Conservation (phyloP, 345 rosid species). For the Pistacia atlantica region DNA sequence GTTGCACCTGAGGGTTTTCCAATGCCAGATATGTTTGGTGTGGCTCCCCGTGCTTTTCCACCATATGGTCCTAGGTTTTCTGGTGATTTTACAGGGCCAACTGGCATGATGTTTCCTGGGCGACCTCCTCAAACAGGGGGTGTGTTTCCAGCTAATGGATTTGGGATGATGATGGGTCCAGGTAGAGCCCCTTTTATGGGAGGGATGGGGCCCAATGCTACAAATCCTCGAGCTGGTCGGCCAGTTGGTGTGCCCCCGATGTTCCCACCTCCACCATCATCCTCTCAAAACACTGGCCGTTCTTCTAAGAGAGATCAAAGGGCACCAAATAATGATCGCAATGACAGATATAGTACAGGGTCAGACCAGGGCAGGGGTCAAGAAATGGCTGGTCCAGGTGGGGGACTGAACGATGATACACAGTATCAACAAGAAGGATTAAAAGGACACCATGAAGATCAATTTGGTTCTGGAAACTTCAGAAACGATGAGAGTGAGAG, state of each 20-base stretch:
- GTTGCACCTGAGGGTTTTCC: conserved; percentile 70
- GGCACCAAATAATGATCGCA: conserved; percentile 42
- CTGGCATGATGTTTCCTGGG: conserved; percentile 95
- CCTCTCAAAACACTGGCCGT: conserved; percentile 49
- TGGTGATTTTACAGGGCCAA: conserved; percentile 83
- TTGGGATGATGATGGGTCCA: conserved; percentile 93
- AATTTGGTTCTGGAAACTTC: conserved; percentile 48
- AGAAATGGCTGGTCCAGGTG: conserved; percentile 39
- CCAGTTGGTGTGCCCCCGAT: conserved; percentile 53
- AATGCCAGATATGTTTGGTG: conserved; percentile 83
- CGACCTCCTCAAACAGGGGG: conserved; percentile 85
- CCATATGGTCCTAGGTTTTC: conserved; percentile 92
- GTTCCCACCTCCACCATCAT: conserved; percentile 44
- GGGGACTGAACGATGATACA: conserved; percentile 44
- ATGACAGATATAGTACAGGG: conserved; percentile 43
- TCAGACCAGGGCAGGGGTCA: conserved; percentile 56
- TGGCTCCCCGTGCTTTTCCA: conserved; percentile 79
- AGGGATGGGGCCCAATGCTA: conserved; percentile 59
- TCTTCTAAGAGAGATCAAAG: conserved; percentile 53
- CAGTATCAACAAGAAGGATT: conserved; percentile 45
- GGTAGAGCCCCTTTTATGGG: conserved; percentile 87
- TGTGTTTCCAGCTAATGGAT: conserved; percentile 79
- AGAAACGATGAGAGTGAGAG: conserved; percentile 83
- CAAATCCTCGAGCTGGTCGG: conserved; percentile 57
- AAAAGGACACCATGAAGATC: conserved; percentile 48